phyloP scores from a whole-genome alignment of 164 flowering plant species.

The Echeveria elegans region DNA sequence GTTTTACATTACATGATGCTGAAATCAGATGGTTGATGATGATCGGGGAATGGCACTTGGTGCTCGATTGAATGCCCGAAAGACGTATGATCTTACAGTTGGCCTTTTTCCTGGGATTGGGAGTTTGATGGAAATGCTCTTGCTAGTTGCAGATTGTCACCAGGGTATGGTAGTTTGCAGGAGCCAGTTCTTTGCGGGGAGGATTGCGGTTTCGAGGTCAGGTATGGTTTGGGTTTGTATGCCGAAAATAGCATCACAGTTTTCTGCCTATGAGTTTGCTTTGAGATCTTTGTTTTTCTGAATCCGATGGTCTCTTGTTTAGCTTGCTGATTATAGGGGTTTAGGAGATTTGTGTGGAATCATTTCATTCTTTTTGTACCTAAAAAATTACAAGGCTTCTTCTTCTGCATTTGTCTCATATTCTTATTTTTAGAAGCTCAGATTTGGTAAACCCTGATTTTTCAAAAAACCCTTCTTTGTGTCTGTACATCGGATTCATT shows the following conservation, averaged over 20 bases:
- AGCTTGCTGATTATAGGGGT: not conserved
- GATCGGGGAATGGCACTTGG: not conserved
- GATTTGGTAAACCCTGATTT: conserved; percentile 8
- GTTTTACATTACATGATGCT: no score
- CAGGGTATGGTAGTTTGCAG: conserved; percentile 18
- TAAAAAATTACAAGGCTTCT: conserved; percentile 20
- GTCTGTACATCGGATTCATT: conserved; percentile 42
- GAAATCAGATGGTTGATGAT: no score
- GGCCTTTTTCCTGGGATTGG: conserved; percentile 11
- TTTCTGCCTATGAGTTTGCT: conserved; percentile 27
- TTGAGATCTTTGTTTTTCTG: conserved; percentile 26
- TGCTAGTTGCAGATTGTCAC: not conserved
- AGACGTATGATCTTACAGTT: no score
- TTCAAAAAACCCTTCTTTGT: conserved; percentile 15
- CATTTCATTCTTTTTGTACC: conserved; percentile 40
- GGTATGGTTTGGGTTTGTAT: conserved; percentile 6
- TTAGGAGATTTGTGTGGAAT: not conserved
- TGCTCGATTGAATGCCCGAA: conserved; percentile 17
- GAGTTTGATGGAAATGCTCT: conserved; percentile 11
- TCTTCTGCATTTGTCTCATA: conserved; percentile 12
- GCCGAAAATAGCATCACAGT: not conserved
- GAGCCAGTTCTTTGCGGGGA: conserved; percentile 12
- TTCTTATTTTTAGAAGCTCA: conserved; percentile 20
- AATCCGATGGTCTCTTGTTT: conserved; percentile 53
- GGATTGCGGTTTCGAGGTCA: conserved; percentile 14